phyloP scores from a whole-genome alignment of 805 yeast species.

The Lipomyces spencermartinsiae region DNA sequence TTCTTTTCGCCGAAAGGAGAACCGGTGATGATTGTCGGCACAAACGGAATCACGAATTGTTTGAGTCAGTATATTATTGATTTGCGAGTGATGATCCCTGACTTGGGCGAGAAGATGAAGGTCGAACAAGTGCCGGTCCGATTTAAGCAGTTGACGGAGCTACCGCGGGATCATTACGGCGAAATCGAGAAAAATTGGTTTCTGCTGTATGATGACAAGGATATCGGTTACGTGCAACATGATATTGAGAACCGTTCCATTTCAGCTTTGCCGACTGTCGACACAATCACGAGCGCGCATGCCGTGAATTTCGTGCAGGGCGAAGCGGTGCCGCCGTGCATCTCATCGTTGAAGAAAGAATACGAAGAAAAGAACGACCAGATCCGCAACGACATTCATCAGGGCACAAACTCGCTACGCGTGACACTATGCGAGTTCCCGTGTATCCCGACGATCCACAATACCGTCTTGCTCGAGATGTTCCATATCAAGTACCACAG shows the following conservation, averaged over 20 bases:
- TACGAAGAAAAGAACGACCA: constrained; percentile 11
- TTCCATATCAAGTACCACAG: constrained; percentile 28
- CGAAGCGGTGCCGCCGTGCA: constrained; percentile 13
- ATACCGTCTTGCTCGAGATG: constrained; percentile 31
- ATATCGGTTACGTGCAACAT: constrained; percentile 26
- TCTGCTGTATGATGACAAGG: constrained; percentile 26
- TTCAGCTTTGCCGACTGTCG: constrained; percentile 1
- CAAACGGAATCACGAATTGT: constrained; percentile 23
- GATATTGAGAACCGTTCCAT: constrained; percentile 21
- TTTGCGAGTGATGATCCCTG: constrained; percentile 27
- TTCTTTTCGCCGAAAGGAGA: constrained; percentile 35
- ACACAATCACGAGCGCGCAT: background rate
- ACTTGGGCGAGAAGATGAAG: constrained; percentile 21
- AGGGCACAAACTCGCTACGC: constrained; percentile 32
- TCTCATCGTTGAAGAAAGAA: constrained; percentile 2
- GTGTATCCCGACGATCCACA: constrained; percentile 36
- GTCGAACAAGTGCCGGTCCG: constrained; percentile 28
- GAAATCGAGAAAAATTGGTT: constrained; percentile 34
- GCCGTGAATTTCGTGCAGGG: background rate
- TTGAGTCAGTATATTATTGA: constrained; percentile 28
- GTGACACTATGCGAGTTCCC: constrained; percentile 37
- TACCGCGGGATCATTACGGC: constrained; percentile 15
- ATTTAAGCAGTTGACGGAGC: constrained; percentile 14
- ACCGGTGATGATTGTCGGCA: constrained; percentile 28
- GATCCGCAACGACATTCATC: constrained; percentile 22